These are phyloP conservation scores for Phoma sp. DNA, from an alignment of 2,329 filamentous ascomycete genomes.

Conservation along the genomic window DNA sequence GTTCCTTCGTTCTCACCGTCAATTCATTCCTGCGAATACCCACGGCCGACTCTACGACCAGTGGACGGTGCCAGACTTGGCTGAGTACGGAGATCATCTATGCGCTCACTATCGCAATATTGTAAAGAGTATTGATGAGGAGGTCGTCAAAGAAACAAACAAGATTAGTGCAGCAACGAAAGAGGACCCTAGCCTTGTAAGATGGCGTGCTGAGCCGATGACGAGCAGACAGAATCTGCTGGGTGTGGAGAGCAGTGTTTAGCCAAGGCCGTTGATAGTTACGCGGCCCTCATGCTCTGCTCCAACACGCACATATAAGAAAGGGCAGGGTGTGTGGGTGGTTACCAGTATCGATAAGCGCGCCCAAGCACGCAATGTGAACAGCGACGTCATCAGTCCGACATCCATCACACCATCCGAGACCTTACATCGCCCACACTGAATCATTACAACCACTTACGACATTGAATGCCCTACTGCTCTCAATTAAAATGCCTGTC, in stretches of 20 bases:
- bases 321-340: neutral
- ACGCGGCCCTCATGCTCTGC: neutral
- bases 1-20: constrained; percentile 6
- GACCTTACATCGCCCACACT: neutral
- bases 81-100: neutral
- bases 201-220: constrained; percentile 17
- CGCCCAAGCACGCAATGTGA: constrained; percentile 12
- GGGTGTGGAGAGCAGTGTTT: neutral
- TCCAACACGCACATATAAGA: neutral
- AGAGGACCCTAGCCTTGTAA: neutral
- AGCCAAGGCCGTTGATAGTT: neutral
- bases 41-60: constrained; percentile 15
- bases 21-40: constrained; percentile 10
- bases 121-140: neutral
- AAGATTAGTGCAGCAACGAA: neutral
- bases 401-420: neutral
- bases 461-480: too few species aligned
- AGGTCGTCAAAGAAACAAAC: neutral
- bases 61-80: constrained; percentile 12
- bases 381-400: constrained; percentile 7
- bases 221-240: constrained; percentile 12
- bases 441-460: too few species aligned
- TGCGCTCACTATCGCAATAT: constrained; percentile 3
- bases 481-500: constrained; percentile 38
- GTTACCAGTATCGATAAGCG: constrained; percentile 3